Base-by-base conservation (phyloP, 306 rosid genomes). In the Mimosa pudica region DNA sequence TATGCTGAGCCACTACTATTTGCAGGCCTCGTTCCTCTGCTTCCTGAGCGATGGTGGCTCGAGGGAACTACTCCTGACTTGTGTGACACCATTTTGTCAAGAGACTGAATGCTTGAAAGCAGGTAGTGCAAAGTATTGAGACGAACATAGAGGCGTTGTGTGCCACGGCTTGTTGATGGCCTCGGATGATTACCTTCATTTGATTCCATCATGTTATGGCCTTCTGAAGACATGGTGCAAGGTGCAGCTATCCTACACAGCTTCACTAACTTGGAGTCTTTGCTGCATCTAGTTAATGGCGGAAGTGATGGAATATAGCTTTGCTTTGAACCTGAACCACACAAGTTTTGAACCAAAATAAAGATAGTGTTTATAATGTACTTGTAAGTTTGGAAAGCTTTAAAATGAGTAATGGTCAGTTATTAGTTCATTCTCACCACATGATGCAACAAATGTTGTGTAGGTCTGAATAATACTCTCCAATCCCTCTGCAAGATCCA, bases 161-260 rank as follows among this genome's bases (percentile, higher is more conserved):
- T 93, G 46, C 98, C 99, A 17, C 99, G 87, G 85, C 97, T 95
- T 0, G 99, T 95, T 8, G 94, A 91, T 7, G 95, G 96, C 10
- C 90, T 85, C 7, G 96, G 90, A 82, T 91, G 83, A 64, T 90
- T 81, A 13, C 90, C 92, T 30, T 94, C 97, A 49, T 79, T 77
- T 60, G 82, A 11, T 76, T 84, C 90, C 11, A 58, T 48, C 24
- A 73, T 86, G 66, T 61, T 77, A 17, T 57, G 51, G 11, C 84
- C 98, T 45, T 80, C 84, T 20, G 67, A 72, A 30, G 54, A 80
- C 38, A 45, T 24, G 47, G 87, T 84, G 11, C 99, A 95, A 4
- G 95, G 99, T 8, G 79, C 61, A 10, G 97, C 96, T 80, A 47
- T 93, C 79, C 87, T 95, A 94, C 91, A 95, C 24, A 95, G 78